Conservation (phyloP, 768 basidiomycete species). For the Leccinum barrowsii region DNA sequence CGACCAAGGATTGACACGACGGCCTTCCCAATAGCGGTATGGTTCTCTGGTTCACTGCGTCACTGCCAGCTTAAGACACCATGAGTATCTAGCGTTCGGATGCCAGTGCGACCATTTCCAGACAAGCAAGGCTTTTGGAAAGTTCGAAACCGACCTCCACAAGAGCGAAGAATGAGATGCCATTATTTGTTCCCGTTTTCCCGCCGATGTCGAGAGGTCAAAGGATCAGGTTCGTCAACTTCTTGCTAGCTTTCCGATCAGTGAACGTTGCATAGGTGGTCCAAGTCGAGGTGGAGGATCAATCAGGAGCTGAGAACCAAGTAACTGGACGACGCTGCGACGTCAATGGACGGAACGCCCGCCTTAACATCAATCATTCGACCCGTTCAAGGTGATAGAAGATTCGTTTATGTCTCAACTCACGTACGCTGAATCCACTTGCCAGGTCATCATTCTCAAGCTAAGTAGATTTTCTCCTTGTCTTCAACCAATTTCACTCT, state of each 20-base stretch:
- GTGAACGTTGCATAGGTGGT: too few relatives aligned
- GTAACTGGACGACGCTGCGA: too few relatives aligned
- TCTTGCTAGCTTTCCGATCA: too few relatives aligned
- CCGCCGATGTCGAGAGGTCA: conserved; percentile 36
- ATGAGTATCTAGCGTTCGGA: conserved; percentile 35
- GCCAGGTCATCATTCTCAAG: neutral
- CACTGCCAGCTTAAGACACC: neutral
- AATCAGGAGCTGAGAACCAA: too few relatives aligned
- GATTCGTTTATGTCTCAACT: neutral
- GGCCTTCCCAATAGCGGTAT: conserved; percentile 31
- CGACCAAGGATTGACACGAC: conserved; percentile 21
- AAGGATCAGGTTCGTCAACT: neutral
- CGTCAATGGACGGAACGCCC: too few relatives aligned
- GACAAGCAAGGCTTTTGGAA: conserved; percentile 44
- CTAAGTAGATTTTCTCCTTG: conserved; percentile 41
- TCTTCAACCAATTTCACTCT: conserved; percentile 26
- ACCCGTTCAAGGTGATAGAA: conserved; percentile 10
- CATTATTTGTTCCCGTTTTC: conserved; percentile 36
- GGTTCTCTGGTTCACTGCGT: neutral
- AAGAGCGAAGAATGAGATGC: conserved; percentile 11
- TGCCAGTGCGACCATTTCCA: conserved; percentile 44
- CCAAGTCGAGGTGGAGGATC: too few relatives aligned
- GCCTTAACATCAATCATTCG: neutral
- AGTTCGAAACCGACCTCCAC: conserved; percentile 42
- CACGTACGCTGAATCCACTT: neutral